Evolutionary conservation across 1,139 yeast species (phyloP).

Genomic region (Debaryomyces subglobosus): DNA sequence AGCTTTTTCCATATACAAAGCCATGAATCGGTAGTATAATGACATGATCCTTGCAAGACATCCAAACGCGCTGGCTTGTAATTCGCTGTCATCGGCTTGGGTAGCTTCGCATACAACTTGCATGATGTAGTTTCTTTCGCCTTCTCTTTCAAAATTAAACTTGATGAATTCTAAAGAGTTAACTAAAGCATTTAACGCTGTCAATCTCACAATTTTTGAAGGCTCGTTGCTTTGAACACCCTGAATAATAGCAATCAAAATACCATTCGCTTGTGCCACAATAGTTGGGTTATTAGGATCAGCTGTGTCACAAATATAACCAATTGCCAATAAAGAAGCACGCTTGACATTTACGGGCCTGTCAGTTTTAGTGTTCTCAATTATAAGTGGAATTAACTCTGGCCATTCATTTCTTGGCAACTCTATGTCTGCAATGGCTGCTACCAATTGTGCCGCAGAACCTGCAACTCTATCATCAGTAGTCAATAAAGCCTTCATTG

Average conservation of each 20-base stretch:
- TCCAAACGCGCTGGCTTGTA: conserved; percentile 95
- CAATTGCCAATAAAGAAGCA: conserved; percentile 85
- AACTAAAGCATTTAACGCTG: conserved; percentile 90
- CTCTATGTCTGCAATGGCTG: conserved; percentile 95
- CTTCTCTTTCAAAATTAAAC: conserved; percentile 86
- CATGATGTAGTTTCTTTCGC: conserved; percentile 96
- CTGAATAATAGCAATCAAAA: conserved; percentile 92
- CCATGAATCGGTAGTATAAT: conserved; percentile 85
- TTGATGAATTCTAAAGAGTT: conserved; percentile 90
- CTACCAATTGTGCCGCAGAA: conserved; percentile 90
- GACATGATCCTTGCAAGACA: conserved; percentile 93
- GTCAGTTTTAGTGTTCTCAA: conserved; percentile 79
- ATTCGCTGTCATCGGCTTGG: conserved; percentile 77
- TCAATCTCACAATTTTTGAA: conserved; percentile 71
- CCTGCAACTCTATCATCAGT: conserved; percentile 81
- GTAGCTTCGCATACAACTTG: conserved; percentile 99
- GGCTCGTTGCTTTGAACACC: conserved; percentile 90
- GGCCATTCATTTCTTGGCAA: conserved; percentile 89
- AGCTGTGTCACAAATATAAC: conserved; percentile 93
- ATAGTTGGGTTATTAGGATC: conserved; percentile 84
- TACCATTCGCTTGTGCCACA: conserved; percentile 85
- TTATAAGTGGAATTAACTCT: conserved; percentile 77
- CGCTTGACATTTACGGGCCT: conserved; percentile 80
- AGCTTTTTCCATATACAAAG: conserved; percentile 96
- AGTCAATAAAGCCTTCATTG: conserved; percentile 66